Conservation (phyloP, 31 red algal species). For the Pterothamnion heteromorphum region DNA sequence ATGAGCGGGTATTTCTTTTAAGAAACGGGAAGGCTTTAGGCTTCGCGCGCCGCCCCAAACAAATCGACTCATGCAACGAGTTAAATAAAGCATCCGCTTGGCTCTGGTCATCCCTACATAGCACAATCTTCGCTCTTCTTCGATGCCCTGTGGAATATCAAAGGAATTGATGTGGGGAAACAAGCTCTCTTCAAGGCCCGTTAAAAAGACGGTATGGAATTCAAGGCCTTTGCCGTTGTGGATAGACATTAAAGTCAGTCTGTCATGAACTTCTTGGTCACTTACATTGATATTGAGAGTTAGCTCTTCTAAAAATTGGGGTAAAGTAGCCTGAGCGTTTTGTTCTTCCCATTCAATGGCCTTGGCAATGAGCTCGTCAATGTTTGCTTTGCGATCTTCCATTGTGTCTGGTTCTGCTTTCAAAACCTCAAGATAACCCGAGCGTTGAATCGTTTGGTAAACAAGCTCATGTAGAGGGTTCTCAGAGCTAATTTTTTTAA, state of each 20-base stretch:
- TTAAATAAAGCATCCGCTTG: too few relatives aligned
- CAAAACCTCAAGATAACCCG: conserved; percentile 51
- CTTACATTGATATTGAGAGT: conserved; percentile 38
- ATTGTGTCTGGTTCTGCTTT: conserved; percentile 39
- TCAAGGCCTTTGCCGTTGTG: conserved; percentile 85
- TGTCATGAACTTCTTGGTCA: background rate
- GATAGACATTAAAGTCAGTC: conserved; percentile 67
- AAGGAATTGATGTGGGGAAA: conserved; percentile 41
- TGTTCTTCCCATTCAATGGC: background rate
- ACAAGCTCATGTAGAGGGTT: background rate
- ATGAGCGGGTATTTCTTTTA: too few relatives aligned
- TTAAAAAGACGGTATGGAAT: conserved; percentile 71
- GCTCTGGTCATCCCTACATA: conserved; percentile 93
- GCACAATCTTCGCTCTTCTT: conserved; percentile 76
- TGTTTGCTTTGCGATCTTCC: conserved; percentile 51
- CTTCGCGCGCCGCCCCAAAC: too few relatives aligned
- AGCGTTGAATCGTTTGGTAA: conserved; percentile 26
- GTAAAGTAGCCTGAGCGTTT: too few relatives aligned
- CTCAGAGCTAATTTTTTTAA: background rate
- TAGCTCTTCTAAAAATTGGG: conserved; percentile 44
- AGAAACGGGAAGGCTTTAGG: too few relatives aligned
- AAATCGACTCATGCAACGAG: too few relatives aligned
- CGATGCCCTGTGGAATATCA: conserved; percentile 1
- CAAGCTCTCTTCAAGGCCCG: conserved; percentile 60
- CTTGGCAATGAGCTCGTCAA: conserved; percentile 46